phyloP scores from a whole-genome alignment of 352 stramenopile species.

The Thalassiosira livingstoniorum region DNA sequence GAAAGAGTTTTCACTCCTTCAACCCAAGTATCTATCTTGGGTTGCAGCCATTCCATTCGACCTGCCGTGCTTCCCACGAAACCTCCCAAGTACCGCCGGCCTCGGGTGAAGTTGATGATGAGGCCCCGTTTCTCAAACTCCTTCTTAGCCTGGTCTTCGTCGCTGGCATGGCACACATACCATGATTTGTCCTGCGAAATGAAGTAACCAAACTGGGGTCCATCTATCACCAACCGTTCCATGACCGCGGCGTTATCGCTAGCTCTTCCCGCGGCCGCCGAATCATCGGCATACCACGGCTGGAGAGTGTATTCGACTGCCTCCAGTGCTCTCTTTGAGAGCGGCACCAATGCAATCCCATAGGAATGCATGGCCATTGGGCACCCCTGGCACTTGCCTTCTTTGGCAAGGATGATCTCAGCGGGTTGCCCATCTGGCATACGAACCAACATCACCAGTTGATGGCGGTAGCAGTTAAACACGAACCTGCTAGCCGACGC shows the following conservation, averaged over 20 bases:
- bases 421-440: too few relatives aligned
- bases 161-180: background rate
- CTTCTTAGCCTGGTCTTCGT: background rate
- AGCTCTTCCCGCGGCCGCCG: background rate
- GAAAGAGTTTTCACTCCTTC: background rate
- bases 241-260: background rate
- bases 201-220: background rate
- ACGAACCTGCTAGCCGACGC: too few relatives aligned
- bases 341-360: too few relatives aligned
- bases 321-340: too few relatives aligned
- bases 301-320: background rate
- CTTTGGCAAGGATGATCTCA: too few relatives aligned
- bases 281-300: background rate
- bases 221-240: background rate
- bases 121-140: background rate
- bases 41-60: background rate
- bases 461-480: too few relatives aligned
- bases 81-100: background rate
- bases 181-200: background rate
- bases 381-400: too few relatives aligned
- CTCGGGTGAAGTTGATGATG: background rate
- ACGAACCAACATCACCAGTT: too few relatives aligned
- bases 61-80: background rate
- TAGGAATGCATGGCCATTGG: too few relatives aligned
- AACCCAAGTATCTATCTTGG: slow-evolving; percentile 22